Percentiles rank a stretch among this genome's conserved stretches.
Conservation (phyloP, 192 early-diverging fungal species). For the Coemansia sp. region DNA sequence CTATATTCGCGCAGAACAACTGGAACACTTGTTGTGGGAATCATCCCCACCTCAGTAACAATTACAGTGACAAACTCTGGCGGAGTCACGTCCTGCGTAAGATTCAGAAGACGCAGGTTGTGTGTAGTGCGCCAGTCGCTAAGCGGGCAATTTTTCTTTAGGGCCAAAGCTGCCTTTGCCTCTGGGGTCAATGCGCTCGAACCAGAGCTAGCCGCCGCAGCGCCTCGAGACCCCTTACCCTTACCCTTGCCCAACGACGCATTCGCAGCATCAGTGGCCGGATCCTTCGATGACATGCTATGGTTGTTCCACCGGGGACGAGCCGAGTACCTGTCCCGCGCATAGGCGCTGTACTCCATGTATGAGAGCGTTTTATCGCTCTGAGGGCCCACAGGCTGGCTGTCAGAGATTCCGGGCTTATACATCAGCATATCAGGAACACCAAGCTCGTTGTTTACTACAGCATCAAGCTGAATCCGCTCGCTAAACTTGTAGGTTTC, state of each 20-base stretch:
- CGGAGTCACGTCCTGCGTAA: constrained; percentile 94
- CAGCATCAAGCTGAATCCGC: constrained; percentile 87
- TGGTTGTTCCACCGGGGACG: constrained; percentile 53
- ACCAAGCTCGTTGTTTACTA: constrained; percentile 96
- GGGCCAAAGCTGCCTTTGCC: constrained; percentile 17
- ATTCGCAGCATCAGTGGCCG: constrained; percentile 10
- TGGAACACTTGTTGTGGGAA: constrained; percentile 85
- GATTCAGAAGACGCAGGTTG: constrained; percentile 81
- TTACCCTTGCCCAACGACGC: constrained; percentile 13
- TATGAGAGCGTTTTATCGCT: constrained; percentile 28
- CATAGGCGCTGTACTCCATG: constrained; percentile 57
- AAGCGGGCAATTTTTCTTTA: constrained; percentile 39
- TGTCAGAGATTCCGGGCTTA: constrained; percentile 42
- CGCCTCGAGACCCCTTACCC: constrained; percentile 19
- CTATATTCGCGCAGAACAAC: constrained; percentile 65
- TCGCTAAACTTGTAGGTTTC: constrained; percentile 97
- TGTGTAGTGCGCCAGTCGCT: constrained; percentile 75
- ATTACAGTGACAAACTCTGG: constrained; percentile 88
- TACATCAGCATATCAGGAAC: constrained; percentile 82
- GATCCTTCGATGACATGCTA: constrained; percentile 9
- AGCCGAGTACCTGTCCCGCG: constrained; percentile 52
- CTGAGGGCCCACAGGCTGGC: constrained; percentile 42
- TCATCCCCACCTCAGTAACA: constrained; percentile 88
- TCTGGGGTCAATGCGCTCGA: constrained; percentile 20
- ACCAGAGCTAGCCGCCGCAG: constrained; percentile 18